Percentiles rank a stretch among this genome's conserved stretches.
Conservation (phyloP, 768 basidiomycete genomes). For the Cystobasidium ongulense region DNA sequence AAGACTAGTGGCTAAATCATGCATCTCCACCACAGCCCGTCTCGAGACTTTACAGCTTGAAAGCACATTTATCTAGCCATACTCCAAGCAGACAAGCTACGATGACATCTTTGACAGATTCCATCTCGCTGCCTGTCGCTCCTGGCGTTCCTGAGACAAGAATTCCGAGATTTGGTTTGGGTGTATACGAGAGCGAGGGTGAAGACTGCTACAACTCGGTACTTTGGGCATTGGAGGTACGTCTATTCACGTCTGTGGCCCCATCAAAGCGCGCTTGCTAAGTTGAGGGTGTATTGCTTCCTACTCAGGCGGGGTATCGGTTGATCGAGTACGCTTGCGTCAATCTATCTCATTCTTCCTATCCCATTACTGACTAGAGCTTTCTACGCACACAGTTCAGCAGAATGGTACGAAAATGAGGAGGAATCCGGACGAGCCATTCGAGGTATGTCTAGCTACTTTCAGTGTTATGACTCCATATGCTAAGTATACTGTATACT, state of each 20-base stretch:
- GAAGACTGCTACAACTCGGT: slow-evolving; percentile 32
- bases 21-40: background rate
- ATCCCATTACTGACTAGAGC: background rate
- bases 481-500: background rate
- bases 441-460: slow-evolving; percentile 39
- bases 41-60: background rate
- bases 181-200: slow-evolving; percentile 23
- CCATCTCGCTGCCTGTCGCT: slow-evolving; percentile 5
- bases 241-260: background rate
- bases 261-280: background rate
- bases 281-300: background rate
- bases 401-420: slow-evolving; percentile 58
- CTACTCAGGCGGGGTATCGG: slow-evolving; percentile 20
- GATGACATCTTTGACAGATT: slow-evolving; percentile 1
- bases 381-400: slow-evolving; percentile 4
- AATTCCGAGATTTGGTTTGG: slow-evolving; percentile 22
- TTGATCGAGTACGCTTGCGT: slow-evolving; percentile 20
- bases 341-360: too few species aligned
- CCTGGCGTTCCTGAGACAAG: background rate
- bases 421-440: slow-evolving; percentile 58
- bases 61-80: background rate
- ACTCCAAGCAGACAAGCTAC: background rate
- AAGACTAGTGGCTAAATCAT: background rate
- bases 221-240: slow-evolving; percentile 25
- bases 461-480: background rate